Conservation (phyloP, 768 basidiomycete genomes). For the Tremella fuciformis region DNA sequence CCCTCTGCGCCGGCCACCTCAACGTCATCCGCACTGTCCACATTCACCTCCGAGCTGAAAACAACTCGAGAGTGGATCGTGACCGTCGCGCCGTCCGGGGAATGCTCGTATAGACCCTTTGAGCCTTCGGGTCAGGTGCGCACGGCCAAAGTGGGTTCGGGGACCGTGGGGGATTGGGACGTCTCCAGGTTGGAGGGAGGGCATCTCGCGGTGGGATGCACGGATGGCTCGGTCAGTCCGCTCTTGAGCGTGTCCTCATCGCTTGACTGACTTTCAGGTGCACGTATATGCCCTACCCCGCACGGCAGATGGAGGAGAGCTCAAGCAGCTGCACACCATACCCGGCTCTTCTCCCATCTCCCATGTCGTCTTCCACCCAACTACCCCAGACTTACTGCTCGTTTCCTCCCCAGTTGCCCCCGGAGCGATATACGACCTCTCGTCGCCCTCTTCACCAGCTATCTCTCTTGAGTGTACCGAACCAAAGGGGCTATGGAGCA, state of each 20-base stretch:
- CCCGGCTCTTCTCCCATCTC: slow-evolving; percentile 25
- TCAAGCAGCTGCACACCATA: slow-evolving; percentile 12
- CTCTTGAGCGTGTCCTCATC: neutral
- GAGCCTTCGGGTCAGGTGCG: slow-evolving; percentile 8
- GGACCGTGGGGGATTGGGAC: slow-evolving; percentile 45
- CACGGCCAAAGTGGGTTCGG: slow-evolving; percentile 25
- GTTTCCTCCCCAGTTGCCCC: slow-evolving; percentile 21
- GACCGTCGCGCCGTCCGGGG: slow-evolving; percentile 30
- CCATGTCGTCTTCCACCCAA: slow-evolving; percentile 30
- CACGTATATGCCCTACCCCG: slow-evolving; percentile 19
- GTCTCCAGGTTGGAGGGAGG: slow-evolving; percentile 32
- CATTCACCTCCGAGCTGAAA: slow-evolving; percentile 40
- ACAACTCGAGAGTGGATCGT: slow-evolving; percentile 34
- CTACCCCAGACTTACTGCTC: slow-evolving; percentile 33
- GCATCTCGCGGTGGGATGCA: slow-evolving; percentile 28
- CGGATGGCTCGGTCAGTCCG: slow-evolving; percentile 38
- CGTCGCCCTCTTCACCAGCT: slow-evolving; percentile 3
- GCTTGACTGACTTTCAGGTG: slow-evolving; percentile 1
- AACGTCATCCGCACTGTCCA: slow-evolving; percentile 18
- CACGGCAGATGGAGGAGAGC: neutral
- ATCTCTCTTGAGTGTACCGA: slow-evolving; percentile 24
- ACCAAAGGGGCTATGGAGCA: slow-evolving; percentile 37
- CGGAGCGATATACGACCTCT: slow-evolving; percentile 31
- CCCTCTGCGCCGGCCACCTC: slow-evolving; percentile 16
- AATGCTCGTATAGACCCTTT: slow-evolving; percentile 28